Evolutionary conservation across 495 filamentous ascomycete genomes (phyloP).

Genomic region (Neurospora sp.): DNA sequence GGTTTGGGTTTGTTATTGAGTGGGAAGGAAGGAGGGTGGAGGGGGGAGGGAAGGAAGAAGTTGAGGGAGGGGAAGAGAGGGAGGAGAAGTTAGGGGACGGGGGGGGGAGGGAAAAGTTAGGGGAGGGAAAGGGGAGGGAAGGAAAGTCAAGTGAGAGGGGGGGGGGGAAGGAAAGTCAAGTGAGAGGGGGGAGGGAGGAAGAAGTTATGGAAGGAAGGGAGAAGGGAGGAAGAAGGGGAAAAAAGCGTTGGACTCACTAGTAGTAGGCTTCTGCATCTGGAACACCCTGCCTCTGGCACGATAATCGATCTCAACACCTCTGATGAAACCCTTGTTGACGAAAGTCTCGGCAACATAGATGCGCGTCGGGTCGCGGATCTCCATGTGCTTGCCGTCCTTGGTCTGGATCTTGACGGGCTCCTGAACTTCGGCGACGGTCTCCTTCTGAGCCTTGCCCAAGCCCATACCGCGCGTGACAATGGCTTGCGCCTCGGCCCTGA

Average conservation of each 20-base stretch:
- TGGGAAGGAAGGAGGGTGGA: neutral
- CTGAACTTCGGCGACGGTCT: conserved; percentile 5
- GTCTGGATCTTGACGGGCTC: conserved; percentile 31
- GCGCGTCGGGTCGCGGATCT: conserved; percentile 54
- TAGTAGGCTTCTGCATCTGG: conserved; percentile 52
- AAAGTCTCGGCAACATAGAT: conserved; percentile 88
- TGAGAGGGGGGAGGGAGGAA: neutral
- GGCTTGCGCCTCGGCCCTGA: conserved; percentile 67
- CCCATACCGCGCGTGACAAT: conserved; percentile 78
- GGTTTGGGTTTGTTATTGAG: neutral
- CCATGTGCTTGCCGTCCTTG: conserved; percentile 51
- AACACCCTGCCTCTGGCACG: conserved; percentile 60
- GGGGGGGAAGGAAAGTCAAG: neutral
- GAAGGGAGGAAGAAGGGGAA: neutral
- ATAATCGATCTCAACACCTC: conserved; percentile 44
- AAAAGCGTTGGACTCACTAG: conserved; percentile 45
- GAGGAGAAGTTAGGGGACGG: neutral
- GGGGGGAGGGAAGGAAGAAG: neutral
- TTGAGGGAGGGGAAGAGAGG: neutral
- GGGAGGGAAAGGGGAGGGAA: too few relatives aligned
- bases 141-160: neutral
- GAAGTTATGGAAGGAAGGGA: neutral
- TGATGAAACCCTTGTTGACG: conserved; percentile 63
- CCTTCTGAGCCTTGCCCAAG: conserved; percentile 37
- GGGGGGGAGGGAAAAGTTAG: too few relatives aligned